Evolutionary conservation across 179 eudicot genomes (phyloP).

Genomic region (Carnegiea gigantea): DNA sequence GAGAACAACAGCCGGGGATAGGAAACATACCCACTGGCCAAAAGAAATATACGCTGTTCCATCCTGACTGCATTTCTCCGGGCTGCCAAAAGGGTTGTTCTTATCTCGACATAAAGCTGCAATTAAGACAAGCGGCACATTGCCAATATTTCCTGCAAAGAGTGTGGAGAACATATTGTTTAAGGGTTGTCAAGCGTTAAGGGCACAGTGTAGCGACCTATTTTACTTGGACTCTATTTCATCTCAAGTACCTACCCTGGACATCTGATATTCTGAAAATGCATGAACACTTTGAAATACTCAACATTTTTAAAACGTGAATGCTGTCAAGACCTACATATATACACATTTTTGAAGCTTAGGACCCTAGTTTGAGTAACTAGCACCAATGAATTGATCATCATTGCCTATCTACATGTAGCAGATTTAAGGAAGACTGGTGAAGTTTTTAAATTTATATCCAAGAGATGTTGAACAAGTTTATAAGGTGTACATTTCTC

Average conservation of each 20-base stretch:
- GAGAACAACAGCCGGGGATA: not conserved
- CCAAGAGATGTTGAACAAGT: conserved; percentile 4
- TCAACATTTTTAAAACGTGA: not conserved
- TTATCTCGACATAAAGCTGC: conserved; percentile 89
- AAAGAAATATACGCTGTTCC: conserved; percentile 96
- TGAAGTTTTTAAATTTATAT: not conserved
- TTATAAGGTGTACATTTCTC: not conserved
- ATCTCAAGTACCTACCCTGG: not conserved
- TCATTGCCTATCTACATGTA: not conserved
- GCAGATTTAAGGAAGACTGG: not conserved
- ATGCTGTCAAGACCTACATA: too few relatives aligned
- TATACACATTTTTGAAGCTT: too few relatives aligned
- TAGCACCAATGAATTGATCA: not conserved
- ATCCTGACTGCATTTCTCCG: conserved; percentile 83
- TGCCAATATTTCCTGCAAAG: conserved; percentile 87
- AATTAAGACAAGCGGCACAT: conserved; percentile 88
- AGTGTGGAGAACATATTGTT: not conserved
- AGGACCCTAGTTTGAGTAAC: too few relatives aligned
- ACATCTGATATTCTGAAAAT: not conserved
- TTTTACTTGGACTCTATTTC: not conserved
- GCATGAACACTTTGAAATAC: not conserved
- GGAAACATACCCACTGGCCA: conserved; percentile 87
- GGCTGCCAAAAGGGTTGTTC: conserved; percentile 83
- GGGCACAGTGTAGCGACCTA: not conserved
- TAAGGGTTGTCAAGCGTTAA: not conserved